phyloP scores from a whole-genome alignment of 2,329 filamentous ascomycete species.

The Lithohypha guttulata region DNA sequence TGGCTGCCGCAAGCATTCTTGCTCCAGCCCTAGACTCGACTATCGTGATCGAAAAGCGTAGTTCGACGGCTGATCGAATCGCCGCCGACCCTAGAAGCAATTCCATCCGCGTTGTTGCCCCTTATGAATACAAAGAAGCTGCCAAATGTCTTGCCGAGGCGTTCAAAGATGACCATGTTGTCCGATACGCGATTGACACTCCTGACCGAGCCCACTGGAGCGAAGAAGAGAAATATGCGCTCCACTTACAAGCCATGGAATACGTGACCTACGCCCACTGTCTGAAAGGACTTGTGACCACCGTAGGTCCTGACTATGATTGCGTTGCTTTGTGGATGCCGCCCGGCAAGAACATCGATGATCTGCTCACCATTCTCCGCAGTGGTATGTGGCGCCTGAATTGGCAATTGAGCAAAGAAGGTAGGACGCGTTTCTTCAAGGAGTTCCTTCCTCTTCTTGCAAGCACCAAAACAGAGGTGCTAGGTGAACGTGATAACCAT shows the following conservation, averaged over 20 bases:
- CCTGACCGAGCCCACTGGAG: constrained; percentile 54
- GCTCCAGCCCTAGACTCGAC: constrained; percentile 19
- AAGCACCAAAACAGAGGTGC: constrained; percentile 56
- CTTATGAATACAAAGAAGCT: constrained; percentile 60
- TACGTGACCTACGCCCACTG: constrained; percentile 68
- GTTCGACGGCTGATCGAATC: constrained; percentile 12
- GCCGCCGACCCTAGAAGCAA: constrained; percentile 12
- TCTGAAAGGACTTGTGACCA: constrained; percentile 62
- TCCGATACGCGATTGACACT: constrained; percentile 57
- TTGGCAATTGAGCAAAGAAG: constrained; percentile 63
- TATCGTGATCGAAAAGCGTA: constrained; percentile 18
- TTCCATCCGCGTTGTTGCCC: constrained; percentile 51
- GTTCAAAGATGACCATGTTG: constrained; percentile 64
- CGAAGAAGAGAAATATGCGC: constrained; percentile 59
- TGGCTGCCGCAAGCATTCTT: constrained; percentile 20
- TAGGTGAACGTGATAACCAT: constrained; percentile 55
- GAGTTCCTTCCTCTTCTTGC: constrained; percentile 68
- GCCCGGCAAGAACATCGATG: constrained; percentile 62
- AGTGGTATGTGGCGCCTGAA: constrained; percentile 68
- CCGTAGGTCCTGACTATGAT: constrained; percentile 64
- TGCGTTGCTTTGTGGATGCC: constrained; percentile 73
- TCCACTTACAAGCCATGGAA: constrained; percentile 67
- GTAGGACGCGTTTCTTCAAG: constrained; percentile 61
- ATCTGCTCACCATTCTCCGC: constrained; percentile 59
- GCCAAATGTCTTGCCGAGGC: constrained; percentile 63